Base-by-base conservation (phyloP, 768 basidiomycete species). In the Suillus occidentalis region DNA sequence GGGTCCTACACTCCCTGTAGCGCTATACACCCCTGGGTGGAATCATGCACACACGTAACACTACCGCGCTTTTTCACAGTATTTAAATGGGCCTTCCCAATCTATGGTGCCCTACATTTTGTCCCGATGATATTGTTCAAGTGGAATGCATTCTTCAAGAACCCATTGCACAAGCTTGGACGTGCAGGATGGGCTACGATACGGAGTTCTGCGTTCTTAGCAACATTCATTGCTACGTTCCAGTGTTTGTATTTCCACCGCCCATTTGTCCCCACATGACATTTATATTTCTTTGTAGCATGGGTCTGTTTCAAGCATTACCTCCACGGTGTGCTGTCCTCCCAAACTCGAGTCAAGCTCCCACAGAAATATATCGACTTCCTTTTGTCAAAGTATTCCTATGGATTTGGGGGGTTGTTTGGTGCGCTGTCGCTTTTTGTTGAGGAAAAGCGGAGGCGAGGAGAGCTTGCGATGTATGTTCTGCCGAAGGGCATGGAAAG, bases 401-500 rank as follows among this genome's bases (percentile, higher is more conserved):
- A 89, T 77, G 93, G 86, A 84, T 40, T 93, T 3, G 82, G 86
- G 3, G 95, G 95, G 0, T 81, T 93, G 50, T 76, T 88, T 8
- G 81, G 90, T 12, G 94, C 93, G 14, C 69, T 97, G 13, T 84
- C 93, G 9, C 78, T 99, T 57, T 87, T 97, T 64, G 84, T 96
- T 4, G 97, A 99, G 72, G 95, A 94, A 72, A 89, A 86, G 79
- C 84, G 89, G 70, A 83, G 97, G n/a, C 84, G 95, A 6, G 91
- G 87, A 1, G 97, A 99, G 78, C 79, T 98, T 67, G 94, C 95
- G 66, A 93, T 95, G 94, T 95, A 91, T 73, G 90, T 89, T 2
- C 77, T 98, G 31, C 97, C 97, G 5, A 93, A 95, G 75, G 93
- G 87, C 0, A 75, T 99, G 42, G 95, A 99, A 80, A 93, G 92